Conservation (phyloP, 208 protist genomes). For the Crithidia fasciculata region DNA sequence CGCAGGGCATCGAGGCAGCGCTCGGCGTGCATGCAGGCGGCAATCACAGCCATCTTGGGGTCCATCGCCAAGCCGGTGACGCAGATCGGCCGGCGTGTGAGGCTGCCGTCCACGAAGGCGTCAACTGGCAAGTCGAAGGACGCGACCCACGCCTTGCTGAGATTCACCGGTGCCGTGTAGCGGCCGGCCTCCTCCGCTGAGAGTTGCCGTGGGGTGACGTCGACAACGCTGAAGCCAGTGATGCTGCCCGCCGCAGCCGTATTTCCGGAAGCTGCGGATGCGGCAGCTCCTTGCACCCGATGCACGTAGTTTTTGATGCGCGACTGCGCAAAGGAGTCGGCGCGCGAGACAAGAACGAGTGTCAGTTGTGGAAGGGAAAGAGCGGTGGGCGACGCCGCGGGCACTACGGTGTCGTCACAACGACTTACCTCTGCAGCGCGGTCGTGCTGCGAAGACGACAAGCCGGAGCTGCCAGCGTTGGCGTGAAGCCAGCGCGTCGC, state of each 20-base stretch:
- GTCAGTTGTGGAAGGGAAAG: background rate
- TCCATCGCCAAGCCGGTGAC: slow-evolving; percentile 36
- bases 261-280: background rate
- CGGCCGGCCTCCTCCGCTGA: background rate
- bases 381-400: background rate
- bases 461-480: no score
- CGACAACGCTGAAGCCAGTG: background rate
- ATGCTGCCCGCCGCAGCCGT: background rate
- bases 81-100: slow-evolving; percentile 33
- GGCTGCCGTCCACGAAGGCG: slow-evolving; percentile 39
- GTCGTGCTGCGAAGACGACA: no score
- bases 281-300: slow-evolving; percentile 12
- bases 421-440: no score
- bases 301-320: slow-evolving; percentile 55
- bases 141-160: slow-evolving; percentile 8
- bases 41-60: slow-evolving; percentile 49
- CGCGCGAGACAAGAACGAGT: background rate
- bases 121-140: slow-evolving; percentile 46
- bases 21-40: slow-evolving; percentile 93
- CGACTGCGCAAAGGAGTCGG: slow-evolving; percentile 47
- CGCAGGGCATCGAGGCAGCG: slow-evolving; percentile 71
- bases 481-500: no score
- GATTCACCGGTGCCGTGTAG: background rate
- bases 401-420: no score
- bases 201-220: slow-evolving; percentile 7